Evolutionary conservation across 169 alveolate species (phyloP), one percentile per base, ranked within the genome.

Genomic region (Eimeria acervulina): DNA sequence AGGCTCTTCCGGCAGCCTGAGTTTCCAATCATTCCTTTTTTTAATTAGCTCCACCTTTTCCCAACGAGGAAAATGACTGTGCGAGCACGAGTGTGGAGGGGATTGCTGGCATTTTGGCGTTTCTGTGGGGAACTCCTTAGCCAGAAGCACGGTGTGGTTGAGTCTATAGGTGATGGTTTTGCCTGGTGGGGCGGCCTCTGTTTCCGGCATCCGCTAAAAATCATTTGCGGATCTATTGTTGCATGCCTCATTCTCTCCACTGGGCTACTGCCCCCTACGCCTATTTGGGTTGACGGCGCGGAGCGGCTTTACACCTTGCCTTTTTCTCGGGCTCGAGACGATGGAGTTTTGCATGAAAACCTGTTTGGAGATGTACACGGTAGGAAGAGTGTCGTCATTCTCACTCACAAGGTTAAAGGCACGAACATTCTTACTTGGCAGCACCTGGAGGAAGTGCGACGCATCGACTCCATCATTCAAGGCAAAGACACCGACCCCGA

Each of bases 371-470:
- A 97, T 47, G 97, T 95, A 21, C 74, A 85, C 52, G 96, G 97
- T 19, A 93, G 98, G 31, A 88, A 97, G n/a, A 96, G 95, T 31
- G 90, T 96, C 19, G 93, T 97, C 15, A 96, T 96, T 31, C 87
- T 96, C 55, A 94, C 97, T 6, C 96, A 96, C 68, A 87, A 93
- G 51, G 87, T 81, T 66, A 95, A 95, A 55, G 98, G 97, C 33
- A 94, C 93, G n/a, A 97, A 97, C 44, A 97, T 97, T 23, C 96
- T 97, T 31, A 97, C 98, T 0, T 97, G 98, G 98, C 96, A 97
- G 63, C 76, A 92, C 80, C 81, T 97, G 40, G 97, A 96, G 44
- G 96, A 88, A 23, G 97, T 97, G 80, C 94, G 96, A 36, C 97
- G 96, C 74, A 52, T 97, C 40, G 97, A 97, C 89, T 81, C 96